Conservation (phyloP, 441 rosid species). For the Bocquillonia castaneifolia region DNA sequence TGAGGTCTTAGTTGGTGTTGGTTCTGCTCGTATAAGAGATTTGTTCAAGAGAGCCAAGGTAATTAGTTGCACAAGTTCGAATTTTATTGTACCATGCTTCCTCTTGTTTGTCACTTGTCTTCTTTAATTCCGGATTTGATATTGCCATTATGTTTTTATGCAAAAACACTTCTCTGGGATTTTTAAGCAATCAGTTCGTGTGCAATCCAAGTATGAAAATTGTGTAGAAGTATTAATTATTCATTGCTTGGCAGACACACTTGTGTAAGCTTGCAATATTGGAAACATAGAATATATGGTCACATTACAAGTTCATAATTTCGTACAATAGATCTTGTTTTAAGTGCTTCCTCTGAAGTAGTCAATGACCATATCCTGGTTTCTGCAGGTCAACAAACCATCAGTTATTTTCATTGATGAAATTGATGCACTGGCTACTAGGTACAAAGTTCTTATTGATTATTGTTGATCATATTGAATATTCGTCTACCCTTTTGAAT, state of each 20-base stretch:
- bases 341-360: slow-evolving; percentile 10
- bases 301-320: background rate
- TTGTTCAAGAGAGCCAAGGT: slow-evolving; percentile 97
- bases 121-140: background rate
- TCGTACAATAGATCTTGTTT: slow-evolving; percentile 11
- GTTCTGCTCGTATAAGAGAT: slow-evolving; percentile 97
- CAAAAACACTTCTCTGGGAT: background rate
- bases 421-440: slow-evolving; percentile 90
- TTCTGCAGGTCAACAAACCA: slow-evolving; percentile 85
- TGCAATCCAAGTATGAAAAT: background rate
- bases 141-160: background rate
- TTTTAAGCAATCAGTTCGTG: background rate
- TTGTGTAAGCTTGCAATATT: slow-evolving; percentile 11
- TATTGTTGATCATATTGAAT: slow-evolving; percentile 8
- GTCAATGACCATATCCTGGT: slow-evolving; percentile 21
- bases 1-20: slow-evolving; percentile 95
- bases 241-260: background rate
- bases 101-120: background rate
- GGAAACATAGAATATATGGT: background rate
- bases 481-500: background rate
- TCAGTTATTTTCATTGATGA: slow-evolving; percentile 93
- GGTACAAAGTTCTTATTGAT: slow-evolving; percentile 38
- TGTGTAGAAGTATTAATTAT: background rate
- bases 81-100: slow-evolving; percentile 1
- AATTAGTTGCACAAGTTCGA: slow-evolving; percentile 14